These are phyloP conservation scores for Decorospora gaudefroyi DNA, from an alignment of 2,329 filamentous ascomycete species.

Conservation along the genomic window DNA sequence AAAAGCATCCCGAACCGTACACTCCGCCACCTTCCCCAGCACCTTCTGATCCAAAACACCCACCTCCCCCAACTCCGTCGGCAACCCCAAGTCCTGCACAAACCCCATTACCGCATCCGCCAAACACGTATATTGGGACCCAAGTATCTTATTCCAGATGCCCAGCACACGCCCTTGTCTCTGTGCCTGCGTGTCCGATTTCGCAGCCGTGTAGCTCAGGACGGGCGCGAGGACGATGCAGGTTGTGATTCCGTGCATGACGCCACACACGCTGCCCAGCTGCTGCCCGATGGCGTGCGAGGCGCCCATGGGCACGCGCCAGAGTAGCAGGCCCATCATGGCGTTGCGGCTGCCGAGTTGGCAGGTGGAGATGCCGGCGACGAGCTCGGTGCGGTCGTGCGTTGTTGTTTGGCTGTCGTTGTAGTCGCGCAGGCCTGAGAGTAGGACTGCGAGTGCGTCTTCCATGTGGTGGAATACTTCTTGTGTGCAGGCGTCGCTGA, in stretches of 20 bases:
- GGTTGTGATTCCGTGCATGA: constrained; percentile 31
- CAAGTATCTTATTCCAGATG: constrained; percentile 26
- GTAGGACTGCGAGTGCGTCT: constrained; percentile 27
- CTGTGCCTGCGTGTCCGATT: constrained; percentile 16
- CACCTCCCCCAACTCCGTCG: constrained; percentile 25
- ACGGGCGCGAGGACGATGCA: constrained; percentile 31
- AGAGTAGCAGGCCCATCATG: constrained; percentile 27
- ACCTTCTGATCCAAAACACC: constrained; percentile 23
- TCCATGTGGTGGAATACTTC: constrained; percentile 26
- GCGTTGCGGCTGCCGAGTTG: constrained; percentile 28
- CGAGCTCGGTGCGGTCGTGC: constrained; percentile 13
- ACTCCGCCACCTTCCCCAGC: constrained; percentile 28
- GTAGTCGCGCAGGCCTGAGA: constrained; percentile 25
- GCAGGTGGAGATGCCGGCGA: constrained; percentile 27
- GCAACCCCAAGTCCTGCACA: constrained; percentile 23
- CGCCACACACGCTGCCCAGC: constrained; percentile 24
- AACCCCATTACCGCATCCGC: constrained; percentile 30
- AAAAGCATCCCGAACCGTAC: constrained; percentile 30
- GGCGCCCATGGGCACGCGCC: constrained; percentile 25
- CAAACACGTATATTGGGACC: constrained; percentile 21
- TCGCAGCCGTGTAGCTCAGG: constrained; percentile 20
- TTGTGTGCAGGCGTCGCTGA: constrained; percentile 18
- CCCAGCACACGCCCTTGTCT: constrained; percentile 20
- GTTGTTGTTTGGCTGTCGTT: constrained; percentile 22
- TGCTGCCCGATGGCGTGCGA: constrained; percentile 33